Percentiles rank a stretch among this genome's conserved stretches.
These are phyloP conservation scores for Solanum peruvianum DNA, from an alignment of 257 asterid genomes.

Conservation along the genomic window DNA sequence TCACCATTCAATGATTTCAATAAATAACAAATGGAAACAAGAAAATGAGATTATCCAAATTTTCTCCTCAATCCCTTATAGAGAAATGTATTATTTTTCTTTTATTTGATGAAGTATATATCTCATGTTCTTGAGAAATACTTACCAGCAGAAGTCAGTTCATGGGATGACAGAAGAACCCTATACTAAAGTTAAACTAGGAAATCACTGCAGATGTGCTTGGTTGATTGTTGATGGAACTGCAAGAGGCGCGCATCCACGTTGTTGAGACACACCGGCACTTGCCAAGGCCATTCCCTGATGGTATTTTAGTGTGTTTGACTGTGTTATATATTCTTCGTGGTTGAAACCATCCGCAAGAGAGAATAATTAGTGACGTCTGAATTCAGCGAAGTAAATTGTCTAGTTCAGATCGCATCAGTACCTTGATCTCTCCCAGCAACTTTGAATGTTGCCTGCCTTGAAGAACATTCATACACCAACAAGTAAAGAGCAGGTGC, in stretches of 20 bases:
- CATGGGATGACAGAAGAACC: neutral
- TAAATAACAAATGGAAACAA: too few species aligned
- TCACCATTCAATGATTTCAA: too few species aligned
- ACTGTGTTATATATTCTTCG: neutral
- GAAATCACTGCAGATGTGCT: neutral
- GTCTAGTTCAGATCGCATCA: neutral
- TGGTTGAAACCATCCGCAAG: neutral
- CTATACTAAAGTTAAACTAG: neutral
- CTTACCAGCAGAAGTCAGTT: neutral
- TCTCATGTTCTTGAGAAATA: neutral
- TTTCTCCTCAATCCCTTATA: neutral
- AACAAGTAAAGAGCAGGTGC: neutral
- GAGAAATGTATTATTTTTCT: neutral
- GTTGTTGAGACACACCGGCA: neutral
- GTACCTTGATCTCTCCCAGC: neutral
- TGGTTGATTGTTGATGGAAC: neutral
- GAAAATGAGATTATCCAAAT: neutral
- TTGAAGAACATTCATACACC: neutral
- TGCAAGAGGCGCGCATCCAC: neutral
- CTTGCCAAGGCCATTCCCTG: neutral
- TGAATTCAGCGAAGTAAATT: neutral
- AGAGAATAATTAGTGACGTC: neutral
- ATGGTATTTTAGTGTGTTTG: neutral
- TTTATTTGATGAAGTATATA: neutral
- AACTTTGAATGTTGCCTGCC: neutral